These are phyloP conservation scores for Exophiala sp. DNA, from an alignment of 2,329 filamentous ascomycete genomes.

Conservation along the genomic window DNA sequence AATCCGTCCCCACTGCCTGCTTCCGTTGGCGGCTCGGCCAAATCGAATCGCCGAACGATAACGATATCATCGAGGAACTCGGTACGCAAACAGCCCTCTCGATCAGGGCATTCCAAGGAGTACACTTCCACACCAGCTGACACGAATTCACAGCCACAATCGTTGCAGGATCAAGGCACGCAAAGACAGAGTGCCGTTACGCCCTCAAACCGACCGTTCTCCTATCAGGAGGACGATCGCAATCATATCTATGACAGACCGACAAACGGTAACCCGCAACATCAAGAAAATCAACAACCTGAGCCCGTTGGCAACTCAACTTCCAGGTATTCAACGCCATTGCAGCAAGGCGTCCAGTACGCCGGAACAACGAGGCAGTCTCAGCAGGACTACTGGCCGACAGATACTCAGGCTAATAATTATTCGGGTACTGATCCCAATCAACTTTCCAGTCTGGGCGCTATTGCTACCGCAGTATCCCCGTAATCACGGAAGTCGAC, in stretches of 20 bases:
- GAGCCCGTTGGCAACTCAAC: too few relatives aligned
- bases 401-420: too few relatives aligned
- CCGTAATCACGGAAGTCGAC: too few relatives aligned
- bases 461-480: too few relatives aligned
- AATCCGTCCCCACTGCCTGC: neutral
- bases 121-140: neutral
- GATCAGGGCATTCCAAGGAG: conserved; percentile 11
- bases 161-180: neutral
- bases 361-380: too few relatives aligned
- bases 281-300: neutral
- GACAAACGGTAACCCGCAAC: neutral
- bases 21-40: conserved; percentile 1
- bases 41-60: conserved; percentile 7
- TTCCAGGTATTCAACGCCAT: too few relatives aligned
- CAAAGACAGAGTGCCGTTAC: too few relatives aligned
- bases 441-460: too few relatives aligned
- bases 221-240: neutral
- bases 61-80: conserved; percentile 14
- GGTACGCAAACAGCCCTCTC: conserved; percentile 9
- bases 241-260: neutral
- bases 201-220: neutral
- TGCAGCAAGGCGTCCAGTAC: too few relatives aligned
- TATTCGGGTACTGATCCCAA: too few relatives aligned
- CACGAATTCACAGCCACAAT: neutral
- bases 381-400: too few relatives aligned